Evolutionary conservation across 768 basidiomycete genomes (phyloP).

Genomic region (Lenzites betulinus): DNA sequence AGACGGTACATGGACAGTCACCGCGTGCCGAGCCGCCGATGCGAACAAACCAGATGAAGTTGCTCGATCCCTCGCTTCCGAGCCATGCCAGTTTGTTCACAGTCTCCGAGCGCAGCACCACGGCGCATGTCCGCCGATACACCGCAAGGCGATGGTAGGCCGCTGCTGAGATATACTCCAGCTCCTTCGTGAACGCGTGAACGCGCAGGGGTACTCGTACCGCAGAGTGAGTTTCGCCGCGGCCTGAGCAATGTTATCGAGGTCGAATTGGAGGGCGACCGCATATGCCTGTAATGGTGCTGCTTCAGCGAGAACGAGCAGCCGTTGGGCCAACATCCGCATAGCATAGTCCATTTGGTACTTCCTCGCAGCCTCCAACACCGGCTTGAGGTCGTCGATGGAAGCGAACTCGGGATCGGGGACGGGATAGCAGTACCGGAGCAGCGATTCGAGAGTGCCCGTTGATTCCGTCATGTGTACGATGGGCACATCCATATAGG

Average conservation of each 20-base stretch:
- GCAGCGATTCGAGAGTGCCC: background rate
- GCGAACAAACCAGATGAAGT: too few species aligned
- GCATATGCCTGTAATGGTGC: background rate
- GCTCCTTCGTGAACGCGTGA: constrained; percentile 1
- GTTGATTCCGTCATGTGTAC: too few species aligned
- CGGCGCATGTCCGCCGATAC: background rate
- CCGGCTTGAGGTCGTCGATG: constrained; percentile 1
- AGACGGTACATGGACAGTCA: too few species aligned
- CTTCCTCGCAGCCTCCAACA: constrained; percentile 7
- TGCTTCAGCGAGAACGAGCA: background rate
- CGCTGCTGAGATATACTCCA: background rate
- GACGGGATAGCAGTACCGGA: constrained; percentile 7
- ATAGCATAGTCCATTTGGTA: constrained; percentile 1
- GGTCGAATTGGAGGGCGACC: constrained; percentile 38
- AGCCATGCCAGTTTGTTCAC: too few species aligned
- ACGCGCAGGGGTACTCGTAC: background rate
- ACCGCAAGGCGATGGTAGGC: background rate
- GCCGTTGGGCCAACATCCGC: background rate
- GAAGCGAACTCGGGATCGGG: constrained; percentile 2
- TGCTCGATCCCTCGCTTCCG: too few species aligned
- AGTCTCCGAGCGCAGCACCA: too few species aligned
- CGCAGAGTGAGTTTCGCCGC: constrained; percentile 43
- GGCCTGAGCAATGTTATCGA: constrained; percentile 59
- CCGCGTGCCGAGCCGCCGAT: too few species aligned
- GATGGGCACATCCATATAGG: too few species aligned